phyloP scores from a whole-genome alignment of 345 rosid species.

The Geranium brycei region DNA sequence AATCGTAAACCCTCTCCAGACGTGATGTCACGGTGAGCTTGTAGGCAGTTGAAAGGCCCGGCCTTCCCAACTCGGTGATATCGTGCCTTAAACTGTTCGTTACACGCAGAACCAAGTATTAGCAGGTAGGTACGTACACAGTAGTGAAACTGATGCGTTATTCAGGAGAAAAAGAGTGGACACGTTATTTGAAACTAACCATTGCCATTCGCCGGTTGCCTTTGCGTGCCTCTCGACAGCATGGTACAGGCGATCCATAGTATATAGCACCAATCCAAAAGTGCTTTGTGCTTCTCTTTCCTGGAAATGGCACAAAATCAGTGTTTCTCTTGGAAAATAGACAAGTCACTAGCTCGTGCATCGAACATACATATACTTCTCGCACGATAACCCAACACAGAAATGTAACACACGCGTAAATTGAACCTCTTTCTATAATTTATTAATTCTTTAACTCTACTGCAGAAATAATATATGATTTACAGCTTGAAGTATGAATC shows the following conservation, averaged over 20 bases:
- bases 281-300: constrained; percentile 60
- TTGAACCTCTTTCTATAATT: too few relatives aligned
- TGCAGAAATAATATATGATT: too few relatives aligned
- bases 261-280: constrained; percentile 64
- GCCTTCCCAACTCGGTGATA: constrained; percentile 61
- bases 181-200: constrained; percentile 28
- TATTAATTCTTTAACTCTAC: too few relatives aligned
- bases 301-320: constrained; percentile 25
- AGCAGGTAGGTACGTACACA: neutral
- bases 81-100: constrained; percentile 69
- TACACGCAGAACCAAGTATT: neutral
- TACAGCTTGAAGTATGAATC: too few relatives aligned
- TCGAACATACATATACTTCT: too few relatives aligned
- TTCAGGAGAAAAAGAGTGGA: neutral
- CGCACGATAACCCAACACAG: too few relatives aligned
- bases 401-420: too few relatives aligned
- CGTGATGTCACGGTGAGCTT: constrained; percentile 55
- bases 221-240: constrained; percentile 67
- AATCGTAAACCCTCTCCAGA: constrained; percentile 57
- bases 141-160: neutral
- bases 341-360: neutral
- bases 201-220: constrained; percentile 75
- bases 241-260: constrained; percentile 51
- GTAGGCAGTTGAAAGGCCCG: constrained; percentile 40
- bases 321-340: neutral